Percentiles rank a stretch among this genome's conserved stretches.
phyloP scores from a whole-genome alignment of 2,329 filamentous ascomycete species.

The Paecilomyces variotii region DNA sequence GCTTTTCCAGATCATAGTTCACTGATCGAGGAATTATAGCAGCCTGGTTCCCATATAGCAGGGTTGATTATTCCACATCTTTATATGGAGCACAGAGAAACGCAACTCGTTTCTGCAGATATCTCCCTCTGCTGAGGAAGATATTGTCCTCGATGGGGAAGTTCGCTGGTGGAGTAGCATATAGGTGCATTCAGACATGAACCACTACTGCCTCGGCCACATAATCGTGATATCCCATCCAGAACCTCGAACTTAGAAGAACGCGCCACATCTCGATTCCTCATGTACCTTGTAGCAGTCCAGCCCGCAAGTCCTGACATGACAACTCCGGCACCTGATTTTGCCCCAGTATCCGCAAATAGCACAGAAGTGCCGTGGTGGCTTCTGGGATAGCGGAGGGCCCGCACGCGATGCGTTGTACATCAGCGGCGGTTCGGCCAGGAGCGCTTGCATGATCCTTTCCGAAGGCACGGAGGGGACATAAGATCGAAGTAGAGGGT shows the following conservation, averaged over 20 bases:
- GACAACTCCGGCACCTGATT: slow-evolving; percentile 41
- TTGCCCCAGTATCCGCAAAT: slow-evolving; percentile 46
- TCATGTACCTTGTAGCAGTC: slow-evolving; percentile 42
- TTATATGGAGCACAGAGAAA: too few relatives aligned
- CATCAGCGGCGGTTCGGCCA: slow-evolving; percentile 39
- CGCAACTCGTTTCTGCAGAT: too few relatives aligned
- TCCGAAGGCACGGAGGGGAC: slow-evolving; percentile 37
- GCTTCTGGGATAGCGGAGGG: slow-evolving; percentile 22
- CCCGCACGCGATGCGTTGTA: slow-evolving; percentile 39
- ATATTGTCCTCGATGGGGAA: background rate
- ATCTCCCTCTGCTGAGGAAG: too few relatives aligned
- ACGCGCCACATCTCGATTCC: slow-evolving; percentile 38
- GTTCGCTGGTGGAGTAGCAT: background rate
- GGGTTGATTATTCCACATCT: too few relatives aligned
- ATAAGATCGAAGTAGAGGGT: slow-evolving; percentile 35
- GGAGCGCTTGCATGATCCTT: slow-evolving; percentile 36
- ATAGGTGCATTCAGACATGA: background rate
- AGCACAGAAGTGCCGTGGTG: slow-evolving; percentile 37
- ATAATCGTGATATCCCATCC: background rate
- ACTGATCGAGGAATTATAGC: too few relatives aligned
- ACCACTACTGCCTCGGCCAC: background rate
- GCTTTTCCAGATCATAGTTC: too few relatives aligned
- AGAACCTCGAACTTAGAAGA: slow-evolving; percentile 19
- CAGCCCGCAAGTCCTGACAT: slow-evolving; percentile 38
- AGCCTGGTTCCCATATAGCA: too few relatives aligned